Evolutionary conservation across 2,329 filamentous ascomycete species (phyloP), one percentile per base, ranked within the genome.

Genomic region (Colletotrichum noveboracense): DNA sequence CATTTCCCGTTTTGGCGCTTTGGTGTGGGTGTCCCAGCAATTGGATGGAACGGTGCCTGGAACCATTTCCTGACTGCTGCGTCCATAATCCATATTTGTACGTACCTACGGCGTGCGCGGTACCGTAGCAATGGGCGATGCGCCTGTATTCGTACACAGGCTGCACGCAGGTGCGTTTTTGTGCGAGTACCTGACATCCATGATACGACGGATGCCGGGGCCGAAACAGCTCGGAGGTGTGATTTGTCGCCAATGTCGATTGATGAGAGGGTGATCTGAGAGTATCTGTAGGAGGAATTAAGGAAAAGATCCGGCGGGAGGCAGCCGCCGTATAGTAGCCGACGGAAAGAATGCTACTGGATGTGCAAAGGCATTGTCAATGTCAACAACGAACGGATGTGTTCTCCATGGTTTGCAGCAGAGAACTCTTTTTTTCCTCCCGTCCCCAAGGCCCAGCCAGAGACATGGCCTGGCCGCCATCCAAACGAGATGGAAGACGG

Each of bases 1-100:
- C 74, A 69, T 76, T 73, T 69, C 74, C 74, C 70, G 18, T 76
- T 74, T 66, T 32, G 74, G 70, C 74, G 74, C 70, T 30, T 73
- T 58, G 65, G 32, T 58, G 70, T 68, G 73, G 73, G 55, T 70
- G 66, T 32, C 56, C 66, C 66, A 36, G 71, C 67, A 74, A 60
- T 60, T 52, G 43, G 43, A 52, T 52, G 43, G 43, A 52, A 48
- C 64, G 18, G 43, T 52, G 43, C 43, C 43, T 52, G 43, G 43
- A 52, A 52, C 43, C 43, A 52, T 13, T 52, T 52, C 43, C 43
- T 28, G 32, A 58, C 21, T 58, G 55, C 21, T 58, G 26, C 26
- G 55, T 56, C n/a, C 52, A 26, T 21, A 21, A 13, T 56, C 52
- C n/a, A 56, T 7, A 56, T 21, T 14, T 36, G 52, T 56, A 56